Evolutionary conservation across 2,329 filamentous ascomycete genomes (phyloP).

Genomic region (Penicillium sp.): DNA sequence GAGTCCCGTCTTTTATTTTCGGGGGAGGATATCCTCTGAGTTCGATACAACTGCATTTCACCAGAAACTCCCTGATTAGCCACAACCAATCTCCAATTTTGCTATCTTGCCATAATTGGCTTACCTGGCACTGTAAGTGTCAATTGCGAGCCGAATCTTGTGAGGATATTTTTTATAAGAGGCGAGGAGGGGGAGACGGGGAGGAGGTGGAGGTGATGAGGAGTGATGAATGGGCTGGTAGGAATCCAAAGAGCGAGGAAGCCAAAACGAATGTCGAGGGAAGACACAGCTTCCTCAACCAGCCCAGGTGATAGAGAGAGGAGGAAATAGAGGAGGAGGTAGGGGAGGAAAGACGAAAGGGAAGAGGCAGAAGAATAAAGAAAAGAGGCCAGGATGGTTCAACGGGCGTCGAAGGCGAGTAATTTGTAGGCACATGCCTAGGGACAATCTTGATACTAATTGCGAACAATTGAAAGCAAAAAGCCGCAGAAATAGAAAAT

Average conservation of each 20-base stretch:
- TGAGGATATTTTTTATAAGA: slow-evolving; percentile 1
- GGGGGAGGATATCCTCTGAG: not conserved
- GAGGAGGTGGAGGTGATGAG: not conserved
- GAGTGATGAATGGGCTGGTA: slow-evolving; percentile 20
- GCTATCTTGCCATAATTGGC: not conserved
- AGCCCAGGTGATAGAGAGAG: slow-evolving; percentile 27
- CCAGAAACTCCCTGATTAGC: not conserved
- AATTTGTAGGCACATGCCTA: slow-evolving; percentile 39
- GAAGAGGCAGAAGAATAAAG: slow-evolving; percentile 23
- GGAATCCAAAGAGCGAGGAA: slow-evolving; percentile 20
- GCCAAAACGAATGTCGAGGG: slow-evolving; percentile 35
- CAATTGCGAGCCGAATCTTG: slow-evolving; percentile 16
- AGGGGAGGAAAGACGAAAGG: slow-evolving; percentile 25
- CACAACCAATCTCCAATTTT: not conserved
- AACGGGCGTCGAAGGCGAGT: slow-evolving; percentile 25
- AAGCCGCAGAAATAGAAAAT: slow-evolving; percentile 25
- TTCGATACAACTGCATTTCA: not conserved
- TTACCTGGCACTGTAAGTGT: slow-evolving; percentile 2
- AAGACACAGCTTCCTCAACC: slow-evolving; percentile 34
- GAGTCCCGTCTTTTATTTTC: not conserved
- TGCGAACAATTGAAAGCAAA: slow-evolving; percentile 19
- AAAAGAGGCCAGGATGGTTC: slow-evolving; percentile 18
- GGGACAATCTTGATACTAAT: slow-evolving; percentile 17
- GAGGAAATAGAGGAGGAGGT: slow-evolving; percentile 24
- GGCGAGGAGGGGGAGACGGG: not conserved